Evolutionary conservation across 78 protist species (phyloP).

Genomic region (Dictyostelium purpureum): DNA sequence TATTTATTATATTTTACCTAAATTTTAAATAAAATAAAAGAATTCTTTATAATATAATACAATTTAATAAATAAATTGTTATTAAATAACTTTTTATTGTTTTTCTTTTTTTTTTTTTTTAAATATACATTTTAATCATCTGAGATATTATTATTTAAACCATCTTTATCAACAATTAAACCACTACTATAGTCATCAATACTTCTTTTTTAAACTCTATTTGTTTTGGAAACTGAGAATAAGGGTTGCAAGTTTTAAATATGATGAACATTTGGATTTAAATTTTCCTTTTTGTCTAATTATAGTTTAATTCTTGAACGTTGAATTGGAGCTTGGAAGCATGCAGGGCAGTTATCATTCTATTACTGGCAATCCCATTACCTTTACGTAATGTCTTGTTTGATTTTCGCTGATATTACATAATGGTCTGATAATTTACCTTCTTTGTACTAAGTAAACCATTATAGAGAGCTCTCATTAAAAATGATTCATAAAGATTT

Average conservation of each 20-base stretch:
- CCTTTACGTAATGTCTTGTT: constrained; percentile 73
- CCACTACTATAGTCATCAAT: too few species aligned
- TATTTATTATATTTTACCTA: too few species aligned
- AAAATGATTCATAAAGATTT: constrained; percentile 88
- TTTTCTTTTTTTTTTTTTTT: too few species aligned
- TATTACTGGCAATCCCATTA: constrained; percentile 85
- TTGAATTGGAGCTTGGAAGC: constrained; percentile 91
- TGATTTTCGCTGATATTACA: constrained; percentile 80
- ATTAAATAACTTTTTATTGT: too few species aligned
- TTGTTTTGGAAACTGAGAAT: constrained; percentile 6
- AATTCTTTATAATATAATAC: too few species aligned
- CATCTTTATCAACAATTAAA: too few species aligned
- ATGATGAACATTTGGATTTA: constrained; percentile 26
- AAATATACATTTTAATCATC: too few species aligned
- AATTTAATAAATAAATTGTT: too few species aligned
- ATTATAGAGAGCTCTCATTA: constrained; percentile 88
- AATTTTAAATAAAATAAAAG: too few species aligned
- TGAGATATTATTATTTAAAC: too few species aligned
- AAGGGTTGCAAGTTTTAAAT: constrained; percentile 7
- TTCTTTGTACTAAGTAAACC: constrained; percentile 85
- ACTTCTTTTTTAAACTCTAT: too few species aligned
- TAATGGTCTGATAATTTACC: constrained; percentile 86
- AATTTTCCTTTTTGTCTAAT: constrained; percentile 11
- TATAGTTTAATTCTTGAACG: constrained; percentile 84
- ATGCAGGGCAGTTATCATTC: constrained; percentile 94